Conservation (phyloP, 192 early-diverging fungal genomes). For the Backusella morwellensis region DNA sequence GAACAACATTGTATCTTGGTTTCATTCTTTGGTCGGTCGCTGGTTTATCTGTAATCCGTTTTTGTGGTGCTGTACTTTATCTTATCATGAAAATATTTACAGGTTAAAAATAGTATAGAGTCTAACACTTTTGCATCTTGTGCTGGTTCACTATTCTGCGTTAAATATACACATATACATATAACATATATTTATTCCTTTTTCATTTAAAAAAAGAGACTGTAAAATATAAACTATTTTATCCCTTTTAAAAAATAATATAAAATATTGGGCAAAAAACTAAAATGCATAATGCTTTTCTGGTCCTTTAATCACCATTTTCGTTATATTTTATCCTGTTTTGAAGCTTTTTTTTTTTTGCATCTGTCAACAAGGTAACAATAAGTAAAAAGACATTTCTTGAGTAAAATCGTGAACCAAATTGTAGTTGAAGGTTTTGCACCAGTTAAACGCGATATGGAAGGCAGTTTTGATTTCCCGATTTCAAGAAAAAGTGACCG, state of each 20-base stretch:
- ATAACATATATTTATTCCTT: constrained; percentile 2
- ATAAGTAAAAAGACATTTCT: background rate
- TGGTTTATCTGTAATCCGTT: constrained; percentile 63
- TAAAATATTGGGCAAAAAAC: background rate
- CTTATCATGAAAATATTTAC: constrained; percentile 61
- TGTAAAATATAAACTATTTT: background rate
- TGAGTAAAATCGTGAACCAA: too few species aligned
- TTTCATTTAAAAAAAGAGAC: background rate
- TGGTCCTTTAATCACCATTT: background rate
- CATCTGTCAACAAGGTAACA: background rate
- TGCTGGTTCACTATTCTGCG: constrained; percentile 4
- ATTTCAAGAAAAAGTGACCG: background rate
- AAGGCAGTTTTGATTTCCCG: background rate
- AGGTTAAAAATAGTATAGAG: constrained; percentile 28
- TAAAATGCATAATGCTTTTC: background rate
- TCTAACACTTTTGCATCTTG: background rate
- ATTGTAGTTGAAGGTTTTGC: background rate
- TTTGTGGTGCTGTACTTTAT: constrained; percentile 64
- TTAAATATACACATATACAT: background rate
- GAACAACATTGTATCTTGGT: constrained; percentile 46
- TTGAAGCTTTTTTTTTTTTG: background rate
- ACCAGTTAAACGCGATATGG: too few species aligned
- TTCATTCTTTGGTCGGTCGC: constrained; percentile 83
- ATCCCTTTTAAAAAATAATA: background rate
- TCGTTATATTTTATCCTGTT: background rate